Conservation (phyloP, 306 rosid genomes). For the Luffa acutangula region DNA sequence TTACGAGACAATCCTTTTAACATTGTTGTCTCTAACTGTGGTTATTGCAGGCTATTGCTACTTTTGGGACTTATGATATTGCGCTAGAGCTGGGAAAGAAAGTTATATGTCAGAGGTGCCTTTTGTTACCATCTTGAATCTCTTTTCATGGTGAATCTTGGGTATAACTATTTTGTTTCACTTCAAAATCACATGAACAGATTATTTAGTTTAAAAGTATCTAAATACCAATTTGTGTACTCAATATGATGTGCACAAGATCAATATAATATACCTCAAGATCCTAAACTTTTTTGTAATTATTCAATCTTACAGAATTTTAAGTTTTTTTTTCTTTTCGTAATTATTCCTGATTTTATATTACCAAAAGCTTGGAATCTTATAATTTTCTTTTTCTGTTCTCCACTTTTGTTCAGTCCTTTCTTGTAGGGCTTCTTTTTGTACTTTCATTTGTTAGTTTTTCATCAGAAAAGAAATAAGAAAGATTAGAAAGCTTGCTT, state of each 20-base stretch:
- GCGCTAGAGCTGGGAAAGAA: constrained; percentile 85
- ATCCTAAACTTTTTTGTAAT: neutral
- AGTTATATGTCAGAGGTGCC: constrained; percentile 84
- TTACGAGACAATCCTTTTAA: neutral
- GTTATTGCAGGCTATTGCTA: constrained; percentile 61
- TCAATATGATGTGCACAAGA: neutral
- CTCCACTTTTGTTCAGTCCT: neutral
- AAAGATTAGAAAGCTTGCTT: neutral
- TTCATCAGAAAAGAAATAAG: neutral
- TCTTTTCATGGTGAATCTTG: neutral
- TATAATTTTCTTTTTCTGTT: neutral
- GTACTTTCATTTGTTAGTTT: neutral
- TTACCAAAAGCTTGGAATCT: neutral
- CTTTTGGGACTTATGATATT: constrained; percentile 93
- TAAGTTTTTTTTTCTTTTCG: neutral
- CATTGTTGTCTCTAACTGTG: constrained; percentile 10
- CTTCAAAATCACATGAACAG: neutral
- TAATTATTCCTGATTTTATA: neutral
- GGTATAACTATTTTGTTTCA: neutral
- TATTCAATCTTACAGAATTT: neutral
- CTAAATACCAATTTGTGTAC: neutral
- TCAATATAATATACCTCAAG: neutral
- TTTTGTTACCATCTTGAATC: constrained; percentile 13
- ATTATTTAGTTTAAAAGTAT: neutral
- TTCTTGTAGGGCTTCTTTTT: neutral